phyloP scores from a whole-genome alignment of 768 basidiomycete genomes.

The Suillus subalutaceus region DNA sequence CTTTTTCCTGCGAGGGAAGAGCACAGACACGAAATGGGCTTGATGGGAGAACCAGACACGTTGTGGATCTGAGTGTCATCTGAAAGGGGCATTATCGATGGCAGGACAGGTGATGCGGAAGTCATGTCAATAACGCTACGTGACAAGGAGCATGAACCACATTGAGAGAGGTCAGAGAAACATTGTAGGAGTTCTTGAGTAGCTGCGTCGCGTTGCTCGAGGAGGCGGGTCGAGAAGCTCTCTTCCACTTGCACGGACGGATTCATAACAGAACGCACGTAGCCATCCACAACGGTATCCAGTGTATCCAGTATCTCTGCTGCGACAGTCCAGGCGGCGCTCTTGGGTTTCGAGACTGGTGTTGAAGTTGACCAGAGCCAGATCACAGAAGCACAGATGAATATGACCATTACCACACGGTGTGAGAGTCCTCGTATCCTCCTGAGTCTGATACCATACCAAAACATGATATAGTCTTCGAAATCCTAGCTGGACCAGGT shows the following conservation, averaged over 20 bases:
- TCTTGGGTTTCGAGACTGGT: not conserved
- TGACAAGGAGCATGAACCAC: not conserved
- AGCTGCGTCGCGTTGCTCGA: not conserved
- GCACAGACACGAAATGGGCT: constrained; percentile 16
- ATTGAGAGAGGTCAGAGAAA: not conserved
- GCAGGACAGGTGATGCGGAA: not conserved
- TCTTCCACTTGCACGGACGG: not conserved
- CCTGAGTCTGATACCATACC: not conserved
- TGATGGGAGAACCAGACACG: not conserved
- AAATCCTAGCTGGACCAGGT: no score
- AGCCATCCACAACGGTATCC: not conserved
- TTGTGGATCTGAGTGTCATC: not conserved
- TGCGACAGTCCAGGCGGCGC: not conserved
- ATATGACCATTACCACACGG: not conserved
- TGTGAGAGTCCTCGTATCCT: not conserved
- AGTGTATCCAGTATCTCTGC: not conserved
- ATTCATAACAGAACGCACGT: not conserved
- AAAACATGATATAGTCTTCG: not conserved
- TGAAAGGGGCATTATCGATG: not conserved
- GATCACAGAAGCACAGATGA: not conserved
- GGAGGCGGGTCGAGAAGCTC: not conserved
- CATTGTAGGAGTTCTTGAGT: not conserved
- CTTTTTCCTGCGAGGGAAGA: constrained; percentile 27
- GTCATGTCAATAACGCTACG: not conserved
- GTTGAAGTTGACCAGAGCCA: not conserved